Percentiles rank a stretch among this genome's conserved stretches.
Evolutionary conservation across 1,284 basidiomycete species (phyloP).

Genomic region (Pascua guehoae): DNA sequence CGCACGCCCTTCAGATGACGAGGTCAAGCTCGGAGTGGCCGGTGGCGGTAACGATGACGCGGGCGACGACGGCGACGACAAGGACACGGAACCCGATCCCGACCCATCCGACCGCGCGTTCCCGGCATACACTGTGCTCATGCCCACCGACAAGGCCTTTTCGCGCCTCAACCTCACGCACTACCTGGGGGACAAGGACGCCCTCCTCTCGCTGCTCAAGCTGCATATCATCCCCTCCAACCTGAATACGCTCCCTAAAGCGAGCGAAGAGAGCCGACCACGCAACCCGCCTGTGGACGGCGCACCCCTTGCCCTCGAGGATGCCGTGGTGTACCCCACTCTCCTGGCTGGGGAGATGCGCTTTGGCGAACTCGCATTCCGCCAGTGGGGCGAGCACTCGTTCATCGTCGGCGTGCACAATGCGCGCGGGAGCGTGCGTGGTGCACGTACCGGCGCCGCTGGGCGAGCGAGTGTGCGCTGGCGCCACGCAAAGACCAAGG

Average conservation of each 20-base stretch:
- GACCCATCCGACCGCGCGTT: conserved; percentile 20
- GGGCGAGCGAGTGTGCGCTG: conserved; percentile 68
- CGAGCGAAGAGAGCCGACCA: neutral
- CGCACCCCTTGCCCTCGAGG: conserved; percentile 67
- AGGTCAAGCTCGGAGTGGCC: conserved; percentile 54
- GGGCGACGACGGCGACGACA: conserved; percentile 37
- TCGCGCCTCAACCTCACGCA: conserved; percentile 78
- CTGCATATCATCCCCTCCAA: conserved; percentile 77
- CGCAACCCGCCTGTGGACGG: conserved; percentile 31
- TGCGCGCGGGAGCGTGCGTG: conserved; percentile 63
- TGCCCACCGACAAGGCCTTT: conserved; percentile 89
- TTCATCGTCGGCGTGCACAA: conserved; percentile 87
- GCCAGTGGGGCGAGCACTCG: conserved; percentile 51
- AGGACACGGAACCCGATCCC: neutral
- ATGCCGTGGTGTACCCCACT: conserved; percentile 69
- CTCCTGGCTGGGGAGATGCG: conserved; percentile 60
- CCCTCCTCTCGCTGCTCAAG: conserved; percentile 66
- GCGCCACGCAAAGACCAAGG: conserved; percentile 11
- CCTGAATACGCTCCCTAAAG: conserved; percentile 5
- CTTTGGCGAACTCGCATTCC: conserved; percentile 79
- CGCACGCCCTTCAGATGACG: neutral
- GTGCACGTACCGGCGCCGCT: conserved; percentile 65
- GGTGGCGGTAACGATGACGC: conserved; percentile 6
- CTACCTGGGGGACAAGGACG: conserved; percentile 62
- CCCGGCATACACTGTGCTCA: conserved; percentile 71